These are phyloP conservation scores for Cicer bijugum DNA, from an alignment of 306 rosid genomes.

Conservation along the genomic window DNA sequence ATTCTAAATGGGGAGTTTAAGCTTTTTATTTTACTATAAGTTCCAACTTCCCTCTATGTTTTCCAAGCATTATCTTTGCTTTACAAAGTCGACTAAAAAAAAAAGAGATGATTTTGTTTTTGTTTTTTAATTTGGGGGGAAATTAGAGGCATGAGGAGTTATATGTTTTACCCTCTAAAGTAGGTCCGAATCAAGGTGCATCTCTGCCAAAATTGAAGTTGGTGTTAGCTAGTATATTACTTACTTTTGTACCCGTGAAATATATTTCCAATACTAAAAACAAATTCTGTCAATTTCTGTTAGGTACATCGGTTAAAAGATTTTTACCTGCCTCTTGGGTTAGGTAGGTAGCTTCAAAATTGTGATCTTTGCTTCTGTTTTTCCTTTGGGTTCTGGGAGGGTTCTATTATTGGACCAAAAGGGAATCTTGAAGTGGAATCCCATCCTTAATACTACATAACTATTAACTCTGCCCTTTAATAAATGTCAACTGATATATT, in stretches of 20 bases:
- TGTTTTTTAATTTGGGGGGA: constrained; percentile 9
- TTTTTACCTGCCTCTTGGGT: constrained; percentile 39
- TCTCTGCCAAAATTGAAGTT: constrained; percentile 42
- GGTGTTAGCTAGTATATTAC: constrained; percentile 32
- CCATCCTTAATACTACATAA: neutral
- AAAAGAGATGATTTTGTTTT: neutral
- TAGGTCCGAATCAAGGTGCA: constrained; percentile 41
- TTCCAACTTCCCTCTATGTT: constrained; percentile 40
- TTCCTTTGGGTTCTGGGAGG: neutral
- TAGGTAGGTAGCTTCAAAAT: constrained; percentile 12
- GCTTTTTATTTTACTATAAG: constrained; percentile 42
- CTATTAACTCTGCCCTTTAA: neutral
- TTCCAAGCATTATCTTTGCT: constrained; percentile 34
- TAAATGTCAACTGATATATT: neutral
- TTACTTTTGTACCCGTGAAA: constrained; percentile 32
- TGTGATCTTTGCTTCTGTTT: neutral
- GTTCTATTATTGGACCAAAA: constrained; percentile 11
- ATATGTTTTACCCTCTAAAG: constrained; percentile 46
- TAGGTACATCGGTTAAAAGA: constrained; percentile 22
- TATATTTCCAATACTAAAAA: constrained; percentile 42
- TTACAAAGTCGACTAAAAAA: constrained; percentile 38
- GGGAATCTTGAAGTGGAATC: constrained; percentile 27
- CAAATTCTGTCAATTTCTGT: constrained; percentile 21
- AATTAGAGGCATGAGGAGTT: constrained; percentile 38
- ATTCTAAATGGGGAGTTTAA: constrained; percentile 33